Conservation (phyloP, 1,284 basidiomycete genomes). For the Cryptococcus depauperatus region DNA sequence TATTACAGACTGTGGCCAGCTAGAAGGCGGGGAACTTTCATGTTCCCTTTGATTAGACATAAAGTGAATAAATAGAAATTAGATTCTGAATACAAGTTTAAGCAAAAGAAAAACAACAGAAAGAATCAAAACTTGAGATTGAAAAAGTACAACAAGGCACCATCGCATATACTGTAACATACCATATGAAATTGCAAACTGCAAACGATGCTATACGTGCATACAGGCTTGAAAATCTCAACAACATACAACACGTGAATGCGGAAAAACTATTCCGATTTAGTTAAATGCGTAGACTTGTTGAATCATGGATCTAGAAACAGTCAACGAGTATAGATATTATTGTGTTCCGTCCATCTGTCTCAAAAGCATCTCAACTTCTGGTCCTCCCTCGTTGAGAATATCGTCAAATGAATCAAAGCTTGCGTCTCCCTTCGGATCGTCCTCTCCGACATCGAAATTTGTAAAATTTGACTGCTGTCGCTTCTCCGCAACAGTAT, state of each 20-base stretch:
- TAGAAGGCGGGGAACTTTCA: slow-evolving; percentile 30
- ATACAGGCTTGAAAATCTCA: neutral
- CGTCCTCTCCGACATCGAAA: slow-evolving; percentile 17
- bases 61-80: no score
- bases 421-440: slow-evolving; percentile 22
- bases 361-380: slow-evolving; percentile 21
- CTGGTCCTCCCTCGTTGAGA: slow-evolving; percentile 23
- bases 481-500: no score
- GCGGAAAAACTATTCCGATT: no score
- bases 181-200: neutral
- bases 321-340: no score
- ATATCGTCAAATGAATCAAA: slow-evolving; percentile 32
- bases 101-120: no score
- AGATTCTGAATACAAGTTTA: no score
- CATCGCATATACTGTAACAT: no score
- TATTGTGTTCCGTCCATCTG: slow-evolving; percentile 17
- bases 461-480: slow-evolving; percentile 9
- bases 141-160: no score
- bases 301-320: no score
- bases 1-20: slow-evolving; percentile 37
- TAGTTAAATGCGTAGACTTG: no score
- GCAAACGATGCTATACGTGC: neutral
- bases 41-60: slow-evolving; percentile 13
- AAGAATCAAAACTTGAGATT: no score
- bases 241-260: no score